phyloP scores from a whole-genome alignment of 2,329 filamentous ascomycete species.

The Monosporascus sp. region DNA sequence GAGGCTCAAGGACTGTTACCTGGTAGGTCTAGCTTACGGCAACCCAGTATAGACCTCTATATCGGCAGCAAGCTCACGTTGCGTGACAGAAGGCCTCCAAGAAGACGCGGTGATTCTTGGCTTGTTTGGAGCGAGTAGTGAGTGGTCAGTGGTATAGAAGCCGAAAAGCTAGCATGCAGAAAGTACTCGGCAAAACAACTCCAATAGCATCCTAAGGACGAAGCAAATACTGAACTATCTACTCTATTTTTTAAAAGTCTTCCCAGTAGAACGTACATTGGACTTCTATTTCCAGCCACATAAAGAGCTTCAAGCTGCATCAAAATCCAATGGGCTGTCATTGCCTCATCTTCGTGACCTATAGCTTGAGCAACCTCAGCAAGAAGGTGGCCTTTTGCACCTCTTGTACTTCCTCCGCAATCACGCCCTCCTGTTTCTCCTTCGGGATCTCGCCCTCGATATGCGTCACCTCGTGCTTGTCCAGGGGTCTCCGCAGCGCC shows the following conservation, averaged over 20 bases:
- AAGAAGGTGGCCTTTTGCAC: constrained; percentile 78
- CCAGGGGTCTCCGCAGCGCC: constrained; percentile 70
- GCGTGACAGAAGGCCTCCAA: constrained; percentile 45
- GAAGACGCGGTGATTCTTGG: constrained; percentile 31
- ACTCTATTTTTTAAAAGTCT: background rate
- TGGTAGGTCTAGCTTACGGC: constrained; percentile 51
- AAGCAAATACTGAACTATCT: background rate
- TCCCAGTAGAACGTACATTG: background rate
- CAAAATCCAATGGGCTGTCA: background rate
- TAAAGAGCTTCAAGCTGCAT: background rate
- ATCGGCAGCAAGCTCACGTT: constrained; percentile 3
- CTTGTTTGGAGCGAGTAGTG: too few relatives aligned
- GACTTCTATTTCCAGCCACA: background rate
- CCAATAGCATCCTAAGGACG: background rate
- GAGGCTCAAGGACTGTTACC: constrained; percentile 78
- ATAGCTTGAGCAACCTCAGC: constrained; percentile 71
- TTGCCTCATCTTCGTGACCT: constrained; percentile 12
- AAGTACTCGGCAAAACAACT: background rate
- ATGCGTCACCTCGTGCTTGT: constrained; percentile 60
- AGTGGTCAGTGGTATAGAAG: too few relatives aligned
- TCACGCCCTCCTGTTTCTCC: constrained; percentile 52
- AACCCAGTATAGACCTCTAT: background rate
- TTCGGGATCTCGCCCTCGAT: constrained; percentile 52
- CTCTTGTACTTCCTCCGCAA: constrained; percentile 80
- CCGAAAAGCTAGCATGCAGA: too few relatives aligned